phyloP scores from a whole-genome alignment of 169 alveolate species.

The Haemoproteus tartakovskyi region DNA sequence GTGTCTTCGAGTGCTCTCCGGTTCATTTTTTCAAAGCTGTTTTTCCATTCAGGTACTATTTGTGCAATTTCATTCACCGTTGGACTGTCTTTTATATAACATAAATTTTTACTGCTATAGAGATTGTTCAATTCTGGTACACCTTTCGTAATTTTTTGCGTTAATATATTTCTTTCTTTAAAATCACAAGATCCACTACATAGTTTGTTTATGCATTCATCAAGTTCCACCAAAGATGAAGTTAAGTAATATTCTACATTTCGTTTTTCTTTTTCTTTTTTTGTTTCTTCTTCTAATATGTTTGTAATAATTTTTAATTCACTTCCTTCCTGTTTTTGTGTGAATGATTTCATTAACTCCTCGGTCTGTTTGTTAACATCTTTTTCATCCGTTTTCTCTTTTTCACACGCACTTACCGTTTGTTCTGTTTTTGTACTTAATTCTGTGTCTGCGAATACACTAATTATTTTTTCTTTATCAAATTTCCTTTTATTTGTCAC shows the following conservation, averaged over 20 bases:
- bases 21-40: conserved; percentile 35
- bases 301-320: background rate
- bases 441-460: background rate
- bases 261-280: background rate
- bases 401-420: too few relatives aligned
- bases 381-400: too few relatives aligned
- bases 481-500: conserved; percentile 29
- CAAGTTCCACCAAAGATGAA: conserved; percentile 26
- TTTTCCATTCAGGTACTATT: conserved; percentile 57
- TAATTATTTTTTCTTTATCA: conserved; percentile 28
- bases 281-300: background rate
- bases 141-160: conserved; percentile 38
- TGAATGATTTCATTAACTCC: too few relatives aligned
- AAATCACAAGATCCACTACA: conserved; percentile 11
- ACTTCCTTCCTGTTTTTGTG: background rate
- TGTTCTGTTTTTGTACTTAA: too few relatives aligned
- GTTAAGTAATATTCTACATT: conserved; percentile 32
- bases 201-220: conserved; percentile 30
- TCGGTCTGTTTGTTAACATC: too few relatives aligned
- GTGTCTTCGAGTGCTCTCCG: conserved; percentile 54
- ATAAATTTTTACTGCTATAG: conserved; percentile 36
- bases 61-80: conserved; percentile 21
- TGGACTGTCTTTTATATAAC: conserved; percentile 59
- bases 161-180: conserved; percentile 24
- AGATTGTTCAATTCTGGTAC: conserved; percentile 53